Evolutionary conservation across 2,329 filamentous ascomycete genomes (phyloP), one percentile per base, ranked within the genome.

Genomic region (Botrytis fabae): DNA sequence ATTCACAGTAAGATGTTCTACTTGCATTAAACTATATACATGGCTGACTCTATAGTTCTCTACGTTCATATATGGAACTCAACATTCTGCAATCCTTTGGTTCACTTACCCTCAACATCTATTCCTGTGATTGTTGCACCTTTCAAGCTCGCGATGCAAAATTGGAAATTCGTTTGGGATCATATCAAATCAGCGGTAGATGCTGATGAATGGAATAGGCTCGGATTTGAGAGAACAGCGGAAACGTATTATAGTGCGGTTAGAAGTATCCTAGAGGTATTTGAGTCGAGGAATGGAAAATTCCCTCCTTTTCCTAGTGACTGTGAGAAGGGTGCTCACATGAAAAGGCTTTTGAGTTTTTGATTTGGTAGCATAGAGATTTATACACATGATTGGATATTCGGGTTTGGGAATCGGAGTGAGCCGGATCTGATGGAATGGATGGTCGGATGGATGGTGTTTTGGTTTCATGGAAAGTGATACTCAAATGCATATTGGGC

Each of bases 101-200:
- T 71, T 32, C 66, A 70, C 2, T 42, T 80, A 1, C 76, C 77
- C 1, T 63, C 63, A 5, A 75, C 75, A 35, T 73, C 71, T 7
- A 75, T 78, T 22, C 57, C 70, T 9, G 64, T 65, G 9, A 68
- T 79, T 16, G 60, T 77, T 12, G 64, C 62, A 4, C 79, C 80
- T 2, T 79, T 80, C 65, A 77, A 77, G 59, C 73, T 71, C 1
- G 80, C 79, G 2, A 72, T 80, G 65, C 66, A 65, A 10, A 80
- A 80, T 64, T 81, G 80, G 80, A 77, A 77, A 40, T 69, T 71
- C 2, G 70, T 80, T 25, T 81, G 80, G 80, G 77, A 80, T 60
- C 76, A 80, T 20, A 76, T 80, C 35, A 77, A 76, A 66, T 32
- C 63, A 12, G 71, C 65, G 10, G 62, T 71, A 4, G 32, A 69